A percentile compares a stretch with the other conserved stretches of the same genome.
Evolutionary conservation across 2,329 filamentous ascomycete genomes (phyloP).

Genomic region (Sclerotinia trifoliorum): DNA sequence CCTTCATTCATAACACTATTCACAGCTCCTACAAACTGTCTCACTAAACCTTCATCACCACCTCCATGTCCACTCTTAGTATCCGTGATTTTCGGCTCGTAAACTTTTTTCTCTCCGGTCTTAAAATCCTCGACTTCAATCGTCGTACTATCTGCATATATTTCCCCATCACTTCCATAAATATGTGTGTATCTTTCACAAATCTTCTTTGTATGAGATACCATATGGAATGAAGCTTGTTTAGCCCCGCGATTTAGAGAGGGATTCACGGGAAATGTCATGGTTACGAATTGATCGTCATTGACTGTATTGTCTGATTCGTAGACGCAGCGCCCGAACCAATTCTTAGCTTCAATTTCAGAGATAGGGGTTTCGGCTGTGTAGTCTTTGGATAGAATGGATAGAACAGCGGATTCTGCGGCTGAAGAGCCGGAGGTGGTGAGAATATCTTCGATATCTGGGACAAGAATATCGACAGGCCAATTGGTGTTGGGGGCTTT

Average conservation of each 20-base stretch:
- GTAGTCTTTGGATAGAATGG: constrained; percentile 52
- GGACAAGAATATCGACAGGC: constrained; percentile 87
- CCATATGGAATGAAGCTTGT: constrained; percentile 90
- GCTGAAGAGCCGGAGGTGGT: constrained; percentile 45
- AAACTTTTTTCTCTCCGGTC: constrained; percentile 50
- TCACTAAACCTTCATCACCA: constrained; percentile 75
- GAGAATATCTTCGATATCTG: constrained; percentile 81
- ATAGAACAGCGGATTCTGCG: constrained; percentile 48
- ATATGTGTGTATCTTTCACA: constrained; percentile 83
- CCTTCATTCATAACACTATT: constrained; percentile 71
- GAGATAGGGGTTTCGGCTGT: constrained; percentile 49
- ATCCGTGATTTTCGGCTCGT: constrained; percentile 60
- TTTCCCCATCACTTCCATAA: constrained; percentile 83
- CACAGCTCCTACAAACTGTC: constrained; percentile 80
- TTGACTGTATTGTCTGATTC: constrained; percentile 91
- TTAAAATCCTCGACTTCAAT: constrained; percentile 76
- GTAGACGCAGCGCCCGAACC: constrained; percentile 96
- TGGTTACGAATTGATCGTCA: constrained; percentile 87
- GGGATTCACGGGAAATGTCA: constrained; percentile 61
- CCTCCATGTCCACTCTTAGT: constrained; percentile 64
- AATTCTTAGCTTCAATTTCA: constrained; percentile 55
- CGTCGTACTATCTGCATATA: constrained; percentile 75
- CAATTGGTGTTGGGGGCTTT: constrained; percentile 67
- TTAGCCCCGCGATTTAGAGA: constrained; percentile 58
- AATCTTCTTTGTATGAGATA: constrained; percentile 81